Percentiles rank a stretch among this genome's conserved stretches.
These are phyloP conservation scores for Selaginella tamariscina DNA, from an alignment of 75 land plant genomes.

Conservation along the genomic window DNA sequence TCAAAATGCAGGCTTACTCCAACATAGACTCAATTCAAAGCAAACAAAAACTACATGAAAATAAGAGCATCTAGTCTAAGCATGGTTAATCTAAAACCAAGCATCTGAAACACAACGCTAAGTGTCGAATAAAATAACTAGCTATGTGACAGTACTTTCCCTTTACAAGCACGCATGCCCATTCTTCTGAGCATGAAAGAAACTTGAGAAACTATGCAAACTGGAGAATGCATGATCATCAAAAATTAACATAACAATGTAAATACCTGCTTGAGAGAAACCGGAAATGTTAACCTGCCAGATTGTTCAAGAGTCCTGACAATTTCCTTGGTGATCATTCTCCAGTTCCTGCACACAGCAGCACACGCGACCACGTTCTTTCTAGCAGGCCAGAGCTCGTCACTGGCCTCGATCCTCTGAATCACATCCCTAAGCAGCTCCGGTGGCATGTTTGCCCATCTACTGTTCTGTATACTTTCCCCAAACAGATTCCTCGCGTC, in stretches of 20 bases:
- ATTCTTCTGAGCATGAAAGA: no score
- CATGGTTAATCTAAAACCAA: no score
- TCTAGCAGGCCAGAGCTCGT: conserved; percentile 54
- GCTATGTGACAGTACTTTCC: no score
- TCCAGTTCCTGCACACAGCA: conserved; percentile 63
- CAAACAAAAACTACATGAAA: not conserved
- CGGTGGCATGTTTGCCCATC: conserved; percentile 58
- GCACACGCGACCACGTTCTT: conserved; percentile 50
- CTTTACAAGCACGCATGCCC: no score
- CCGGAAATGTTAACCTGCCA: conserved; percentile 69
- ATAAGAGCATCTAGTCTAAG: not conserved
- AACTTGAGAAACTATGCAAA: no score
- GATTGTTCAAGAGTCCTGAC: conserved; percentile 51
- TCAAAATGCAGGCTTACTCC: no score
- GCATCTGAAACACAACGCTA: no score
- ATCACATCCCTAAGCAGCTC: conserved; percentile 62
- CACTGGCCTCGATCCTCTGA: conserved; percentile 44
- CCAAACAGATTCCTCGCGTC: not conserved
- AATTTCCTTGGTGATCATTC: conserved; percentile 49
- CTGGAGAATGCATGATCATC: no score
- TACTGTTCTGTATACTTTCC: conserved; percentile 20
- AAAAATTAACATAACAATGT: no score
- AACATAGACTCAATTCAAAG: no score
- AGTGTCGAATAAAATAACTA: no score
- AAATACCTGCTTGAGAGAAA: conserved; percentile 74